Percentiles rank a stretch among this genome's conserved stretches.
phyloP scores from a whole-genome alignment of 306 rosid genomes.

The Calophaca sinica region DNA sequence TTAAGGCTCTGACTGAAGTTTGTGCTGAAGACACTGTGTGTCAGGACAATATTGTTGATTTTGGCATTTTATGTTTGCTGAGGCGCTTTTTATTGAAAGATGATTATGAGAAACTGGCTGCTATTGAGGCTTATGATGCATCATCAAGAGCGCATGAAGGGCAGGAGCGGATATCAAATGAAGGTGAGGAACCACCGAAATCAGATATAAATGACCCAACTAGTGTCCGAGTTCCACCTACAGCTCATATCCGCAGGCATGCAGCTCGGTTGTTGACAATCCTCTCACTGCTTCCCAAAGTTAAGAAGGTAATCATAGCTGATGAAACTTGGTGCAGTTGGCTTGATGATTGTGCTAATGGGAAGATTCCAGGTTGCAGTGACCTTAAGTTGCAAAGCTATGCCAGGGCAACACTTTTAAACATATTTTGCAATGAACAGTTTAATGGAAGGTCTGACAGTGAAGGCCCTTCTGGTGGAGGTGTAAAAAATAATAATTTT shows the following conservation, averaged over 20 bases:
- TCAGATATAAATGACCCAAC: slow-evolving; percentile 63
- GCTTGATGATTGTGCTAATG: slow-evolving; percentile 95
- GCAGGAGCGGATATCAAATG: slow-evolving; percentile 61
- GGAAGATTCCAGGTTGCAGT: slow-evolving; percentile 85
- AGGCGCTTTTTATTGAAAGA: slow-evolving; percentile 83
- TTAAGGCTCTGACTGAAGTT: slow-evolving; percentile 87
- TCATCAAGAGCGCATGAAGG: slow-evolving; percentile 79
- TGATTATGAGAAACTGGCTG: slow-evolving; percentile 95
- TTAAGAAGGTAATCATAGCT: slow-evolving; percentile 68
- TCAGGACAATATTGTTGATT: slow-evolving; percentile 71
- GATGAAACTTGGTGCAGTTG: slow-evolving; percentile 80
- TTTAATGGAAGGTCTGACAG: slow-evolving; percentile 49
- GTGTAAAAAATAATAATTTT: slow-evolving; percentile 45
- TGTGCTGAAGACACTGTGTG: slow-evolving; percentile 67
- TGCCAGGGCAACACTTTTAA: slow-evolving; percentile 81
- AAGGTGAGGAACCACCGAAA: slow-evolving; percentile 50
- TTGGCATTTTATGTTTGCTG: slow-evolving; percentile 80
- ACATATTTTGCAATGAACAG: slow-evolving; percentile 65
- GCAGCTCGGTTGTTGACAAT: slow-evolving; percentile 89
- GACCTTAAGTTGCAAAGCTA: slow-evolving; percentile 88
- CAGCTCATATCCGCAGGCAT: slow-evolving; percentile 94
- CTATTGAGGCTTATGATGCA: slow-evolving; percentile 90
- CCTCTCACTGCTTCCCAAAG: slow-evolving; percentile 81
- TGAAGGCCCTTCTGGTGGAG: slow-evolving; percentile 50
- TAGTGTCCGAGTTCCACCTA: slow-evolving; percentile 89